A percentile compares a stretch with the other conserved stretches of the same genome.
Evolutionary conservation across 192 early-diverging fungal species (phyloP).

Genomic region (Linnemannia schmuckeri): DNA sequence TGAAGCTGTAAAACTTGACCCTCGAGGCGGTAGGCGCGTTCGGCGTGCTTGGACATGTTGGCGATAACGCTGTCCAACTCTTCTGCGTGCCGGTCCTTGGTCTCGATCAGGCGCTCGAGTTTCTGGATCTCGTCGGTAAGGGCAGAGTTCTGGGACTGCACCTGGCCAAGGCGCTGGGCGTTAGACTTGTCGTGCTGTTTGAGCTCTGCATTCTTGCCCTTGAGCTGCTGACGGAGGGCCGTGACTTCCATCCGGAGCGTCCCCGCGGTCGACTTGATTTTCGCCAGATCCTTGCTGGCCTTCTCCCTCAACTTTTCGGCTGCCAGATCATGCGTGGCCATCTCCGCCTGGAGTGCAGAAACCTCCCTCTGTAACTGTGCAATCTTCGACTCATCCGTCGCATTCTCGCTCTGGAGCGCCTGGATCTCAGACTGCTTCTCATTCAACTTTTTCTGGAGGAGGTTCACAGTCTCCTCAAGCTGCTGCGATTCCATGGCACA

Average conservation of each 20-base stretch:
- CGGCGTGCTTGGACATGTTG: slow-evolving; percentile 13
- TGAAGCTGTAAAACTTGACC: not conserved
- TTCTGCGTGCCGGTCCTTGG: slow-evolving; percentile 13
- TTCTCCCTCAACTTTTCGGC: slow-evolving; percentile 14
- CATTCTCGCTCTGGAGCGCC: not conserved
- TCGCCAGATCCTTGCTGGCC: not conserved
- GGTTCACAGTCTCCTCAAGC: slow-evolving; percentile 7
- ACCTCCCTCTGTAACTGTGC: not conserved
- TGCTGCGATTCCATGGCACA: slow-evolving; percentile 14
- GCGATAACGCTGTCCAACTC: slow-evolving; percentile 8
- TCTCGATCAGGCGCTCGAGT: not conserved
- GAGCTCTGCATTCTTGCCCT: slow-evolving; percentile 11
- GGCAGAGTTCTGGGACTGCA: not conserved
- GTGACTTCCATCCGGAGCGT: slow-evolving; percentile 14
- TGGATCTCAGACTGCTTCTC: slow-evolving; percentile 13
- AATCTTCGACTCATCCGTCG: not conserved
- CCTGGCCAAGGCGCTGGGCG: not conserved
- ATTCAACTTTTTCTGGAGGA: not conserved
- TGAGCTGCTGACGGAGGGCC: slow-evolving; percentile 14
- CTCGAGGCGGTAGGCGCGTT: not conserved
- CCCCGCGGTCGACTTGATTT: not conserved
- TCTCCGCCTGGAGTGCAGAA: not conserved
- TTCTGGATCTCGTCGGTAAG: not conserved
- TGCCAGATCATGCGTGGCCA: not conserved
- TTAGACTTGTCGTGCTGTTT: slow-evolving; percentile 3